Percentiles rank a stretch among this genome's conserved stretches.
Conservation (phyloP, 345 rosid genomes). For the Hibiscus tridactylites region DNA sequence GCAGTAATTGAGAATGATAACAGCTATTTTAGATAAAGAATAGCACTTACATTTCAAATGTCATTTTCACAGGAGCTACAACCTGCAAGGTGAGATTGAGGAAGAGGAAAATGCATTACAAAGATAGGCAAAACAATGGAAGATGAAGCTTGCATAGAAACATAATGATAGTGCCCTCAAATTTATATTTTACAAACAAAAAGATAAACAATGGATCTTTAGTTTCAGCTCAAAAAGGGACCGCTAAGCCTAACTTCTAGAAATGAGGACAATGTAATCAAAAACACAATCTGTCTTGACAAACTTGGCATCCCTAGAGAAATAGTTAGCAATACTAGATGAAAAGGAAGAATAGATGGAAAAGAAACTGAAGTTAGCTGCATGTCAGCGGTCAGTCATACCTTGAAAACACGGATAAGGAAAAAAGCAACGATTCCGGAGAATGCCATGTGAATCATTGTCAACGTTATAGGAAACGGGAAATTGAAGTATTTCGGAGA, state of each 20-base stretch:
- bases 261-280: not conserved
- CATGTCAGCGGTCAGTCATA: conserved; percentile 16
- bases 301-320: not conserved
- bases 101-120: conserved; percentile 8
- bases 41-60: conserved; percentile 74
- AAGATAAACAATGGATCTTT: not conserved
- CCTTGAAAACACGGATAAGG: conserved; percentile 76
- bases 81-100: conserved; percentile 41
- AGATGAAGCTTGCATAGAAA: not conserved
- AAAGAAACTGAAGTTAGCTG: not conserved
- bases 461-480: conserved; percentile 19
- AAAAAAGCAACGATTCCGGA: not conserved
- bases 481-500: conserved; percentile 88
- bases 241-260: too few relatives aligned
- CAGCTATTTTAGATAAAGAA: not conserved
- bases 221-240: not conserved
- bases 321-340: not conserved
- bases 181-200: not conserved
- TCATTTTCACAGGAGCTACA: conserved; percentile 93
- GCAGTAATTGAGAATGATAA: not conserved
- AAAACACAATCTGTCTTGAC: not conserved
- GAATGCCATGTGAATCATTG: conserved; percentile 1
- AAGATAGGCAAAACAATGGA: not conserved
- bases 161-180: not conserved
- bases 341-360: too few relatives aligned